Conservation (phyloP, 108 stramenopile genomes). For the Cyclotella baltica region DNA sequence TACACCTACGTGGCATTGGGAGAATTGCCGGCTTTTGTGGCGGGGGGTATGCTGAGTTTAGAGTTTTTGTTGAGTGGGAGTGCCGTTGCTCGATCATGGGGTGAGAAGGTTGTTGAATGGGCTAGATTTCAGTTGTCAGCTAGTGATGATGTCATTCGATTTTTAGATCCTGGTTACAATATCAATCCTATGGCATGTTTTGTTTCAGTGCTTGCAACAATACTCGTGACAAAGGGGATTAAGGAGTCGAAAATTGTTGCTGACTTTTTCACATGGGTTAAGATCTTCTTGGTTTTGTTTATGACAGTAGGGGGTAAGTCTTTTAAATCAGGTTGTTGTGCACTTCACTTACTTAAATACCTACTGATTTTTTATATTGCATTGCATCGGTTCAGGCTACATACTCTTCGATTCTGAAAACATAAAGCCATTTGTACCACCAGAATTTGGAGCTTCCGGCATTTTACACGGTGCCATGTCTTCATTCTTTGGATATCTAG, state of each 20-base stretch:
- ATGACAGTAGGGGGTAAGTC: slow-evolving; percentile 81
- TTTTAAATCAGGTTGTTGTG: not conserved
- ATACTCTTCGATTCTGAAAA: slow-evolving; percentile 65
- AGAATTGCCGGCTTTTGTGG: slow-evolving; percentile 84
- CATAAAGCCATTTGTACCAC: slow-evolving; percentile 66
- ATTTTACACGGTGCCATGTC: slow-evolving; percentile 76
- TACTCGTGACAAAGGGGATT: slow-evolving; percentile 53
- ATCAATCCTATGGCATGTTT: slow-evolving; percentile 59
- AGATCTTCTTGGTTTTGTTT: slow-evolving; percentile 80
- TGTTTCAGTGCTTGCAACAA: slow-evolving; percentile 41
- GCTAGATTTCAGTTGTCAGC: slow-evolving; percentile 43
- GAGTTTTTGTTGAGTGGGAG: slow-evolving; percentile 86
- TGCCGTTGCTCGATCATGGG: slow-evolving; percentile 90
- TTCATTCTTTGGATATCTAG: slow-evolving; percentile 93
- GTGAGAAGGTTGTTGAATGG: slow-evolving; percentile 89
- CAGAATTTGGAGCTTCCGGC: slow-evolving; percentile 64
- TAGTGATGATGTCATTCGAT: slow-evolving; percentile 5
- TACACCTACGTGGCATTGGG: slow-evolving; percentile 87
- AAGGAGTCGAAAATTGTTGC: slow-evolving; percentile 76
- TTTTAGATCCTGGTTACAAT: slow-evolving; percentile 62
- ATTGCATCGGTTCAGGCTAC: slow-evolving; percentile 23
- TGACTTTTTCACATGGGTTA: slow-evolving; percentile 83
- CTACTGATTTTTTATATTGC: not conserved
- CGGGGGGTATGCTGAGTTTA: slow-evolving; percentile 82
- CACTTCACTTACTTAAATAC: not conserved